A percentile compares a stretch with the other conserved stretches of the same genome.
phyloP scores from a whole-genome alignment of 1,284 basidiomycete species.

The Megacollybia platyphylla region DNA sequence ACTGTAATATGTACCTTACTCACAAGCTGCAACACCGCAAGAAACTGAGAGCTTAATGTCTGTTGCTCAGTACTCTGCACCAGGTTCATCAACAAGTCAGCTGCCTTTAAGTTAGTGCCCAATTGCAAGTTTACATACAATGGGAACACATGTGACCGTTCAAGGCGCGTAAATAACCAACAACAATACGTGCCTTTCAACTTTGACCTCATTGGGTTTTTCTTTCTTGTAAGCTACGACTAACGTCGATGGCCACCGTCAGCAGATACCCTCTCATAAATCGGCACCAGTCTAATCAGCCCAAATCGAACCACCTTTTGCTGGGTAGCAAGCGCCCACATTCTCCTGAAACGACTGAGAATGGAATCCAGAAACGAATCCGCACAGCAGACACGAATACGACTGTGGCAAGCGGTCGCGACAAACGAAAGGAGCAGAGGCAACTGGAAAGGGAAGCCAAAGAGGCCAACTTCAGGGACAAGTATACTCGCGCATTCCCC shows the following conservation, averaged over 20 bases:
- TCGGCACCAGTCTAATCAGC: constrained; percentile 13
- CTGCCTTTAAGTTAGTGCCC: no score
- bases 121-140: no score
- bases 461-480: constrained; percentile 66
- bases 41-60: no score
- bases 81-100: no score
- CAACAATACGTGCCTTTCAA: no score
- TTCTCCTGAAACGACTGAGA: constrained; percentile 39
- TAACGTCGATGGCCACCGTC: constrained; percentile 11
- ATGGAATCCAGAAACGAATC: constrained; percentile 17
- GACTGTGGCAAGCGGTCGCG: constrained; percentile 7
- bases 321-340: constrained; percentile 42
- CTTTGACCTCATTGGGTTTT: no score
- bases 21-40: no score
- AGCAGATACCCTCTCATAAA: constrained; percentile 15
- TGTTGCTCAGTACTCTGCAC: no score
- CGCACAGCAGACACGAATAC: constrained; percentile 12
- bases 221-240: no score
- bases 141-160: no score
- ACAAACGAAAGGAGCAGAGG: constrained; percentile 11
- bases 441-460: constrained; percentile 41
- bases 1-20: no score
- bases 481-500: constrained; percentile 81
- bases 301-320: constrained; percentile 11
- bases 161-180: no score